Percentiles rank a stretch among this genome's conserved stretches.
Evolutionary conservation across 106 monocot species (phyloP).

Genomic region (Dactylorhiza incarnata): DNA sequence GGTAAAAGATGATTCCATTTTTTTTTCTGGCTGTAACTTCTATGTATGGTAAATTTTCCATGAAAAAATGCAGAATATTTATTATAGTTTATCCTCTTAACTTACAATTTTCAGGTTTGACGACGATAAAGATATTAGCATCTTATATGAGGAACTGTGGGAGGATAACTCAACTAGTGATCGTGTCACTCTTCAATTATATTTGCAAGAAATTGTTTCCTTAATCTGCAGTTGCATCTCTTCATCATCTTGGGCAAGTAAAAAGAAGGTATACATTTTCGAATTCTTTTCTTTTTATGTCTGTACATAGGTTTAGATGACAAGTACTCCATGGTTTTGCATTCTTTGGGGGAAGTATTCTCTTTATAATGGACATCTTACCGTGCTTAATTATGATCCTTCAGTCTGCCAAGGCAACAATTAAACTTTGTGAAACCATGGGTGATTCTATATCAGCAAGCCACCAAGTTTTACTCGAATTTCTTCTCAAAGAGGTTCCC

Average conservation of each 20-base stretch:
- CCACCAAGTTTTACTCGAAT: constrained; percentile 55
- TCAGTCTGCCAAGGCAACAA: constrained; percentile 89
- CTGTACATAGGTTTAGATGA: neutral
- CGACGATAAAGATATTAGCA: constrained; percentile 86
- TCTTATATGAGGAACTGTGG: constrained; percentile 85
- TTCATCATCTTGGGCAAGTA: constrained; percentile 91
- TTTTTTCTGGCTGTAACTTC: too few relatives aligned
- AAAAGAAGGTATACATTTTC: constrained; percentile 64
- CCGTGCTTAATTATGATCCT: neutral
- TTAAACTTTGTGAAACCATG: constrained; percentile 65
- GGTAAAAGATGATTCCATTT: too few relatives aligned
- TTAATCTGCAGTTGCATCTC: constrained; percentile 60
- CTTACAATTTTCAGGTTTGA: constrained; percentile 58
- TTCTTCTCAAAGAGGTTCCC: constrained; percentile 76
- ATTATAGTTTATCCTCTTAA: neutral
- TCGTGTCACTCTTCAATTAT: constrained; percentile 75
- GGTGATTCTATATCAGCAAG: constrained; percentile 58
- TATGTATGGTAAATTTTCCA: too few relatives aligned
- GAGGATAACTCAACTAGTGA: constrained; percentile 83
- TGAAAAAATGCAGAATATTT: neutral
- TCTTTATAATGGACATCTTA: constrained; percentile 10
- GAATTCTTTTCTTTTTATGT: neutral
- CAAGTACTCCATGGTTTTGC: neutral
- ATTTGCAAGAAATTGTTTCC: constrained; percentile 65
- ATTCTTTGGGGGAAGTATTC: neutral